Percentiles rank a stretch among this genome's conserved stretches.
Conservation (phyloP, 2,329 filamentous ascomycete genomes). For the Fusarium zealandicum region DNA sequence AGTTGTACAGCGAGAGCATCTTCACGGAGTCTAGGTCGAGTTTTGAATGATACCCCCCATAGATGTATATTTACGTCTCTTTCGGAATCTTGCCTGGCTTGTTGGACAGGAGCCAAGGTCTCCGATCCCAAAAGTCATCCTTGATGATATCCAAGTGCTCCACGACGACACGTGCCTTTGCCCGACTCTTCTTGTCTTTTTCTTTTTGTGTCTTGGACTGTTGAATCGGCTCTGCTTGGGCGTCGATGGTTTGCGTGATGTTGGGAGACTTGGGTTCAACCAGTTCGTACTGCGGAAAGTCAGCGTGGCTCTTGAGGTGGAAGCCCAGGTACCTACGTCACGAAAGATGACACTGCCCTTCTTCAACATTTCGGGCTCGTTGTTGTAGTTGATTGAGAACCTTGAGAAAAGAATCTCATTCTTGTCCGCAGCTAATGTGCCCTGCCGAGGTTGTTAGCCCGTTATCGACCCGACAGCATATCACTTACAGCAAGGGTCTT, state of each 20-base stretch:
- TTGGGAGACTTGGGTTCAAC: slow-evolving; percentile 64
- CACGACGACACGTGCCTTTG: slow-evolving; percentile 81
- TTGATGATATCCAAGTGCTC: slow-evolving; percentile 94
- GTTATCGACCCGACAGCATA: background rate
- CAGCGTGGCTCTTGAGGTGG: slow-evolving; percentile 18
- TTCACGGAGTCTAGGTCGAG: slow-evolving; percentile 41
- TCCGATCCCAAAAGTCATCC: slow-evolving; percentile 88
- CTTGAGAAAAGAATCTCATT: slow-evolving; percentile 92
- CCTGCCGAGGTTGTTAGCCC: slow-evolving; percentile 56
- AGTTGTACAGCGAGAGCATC: slow-evolving; percentile 28
- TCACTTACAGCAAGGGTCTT: slow-evolving; percentile 73
- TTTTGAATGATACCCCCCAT: slow-evolving; percentile 45
- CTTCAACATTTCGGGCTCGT: slow-evolving; percentile 88
- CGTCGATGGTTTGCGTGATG: slow-evolving; percentile 55
- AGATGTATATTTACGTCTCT: slow-evolving; percentile 52
- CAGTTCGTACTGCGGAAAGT: slow-evolving; percentile 68
- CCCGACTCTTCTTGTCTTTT: slow-evolving; percentile 79
- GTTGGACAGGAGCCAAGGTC: slow-evolving; percentile 84
- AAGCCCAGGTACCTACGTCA: slow-evolving; percentile 62
- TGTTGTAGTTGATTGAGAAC: slow-evolving; percentile 97
- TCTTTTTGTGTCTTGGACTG: slow-evolving; percentile 83
- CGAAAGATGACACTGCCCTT: slow-evolving; percentile 93
- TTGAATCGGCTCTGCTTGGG: slow-evolving; percentile 59
- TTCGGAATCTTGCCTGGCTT: slow-evolving; percentile 76
- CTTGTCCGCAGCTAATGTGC: slow-evolving; percentile 85